A percentile compares a stretch with the other conserved stretches of the same genome.
These are phyloP conservation scores for Aspergillus steynii DNA, from an alignment of 495 filamentous ascomycete genomes.

Conservation along the genomic window DNA sequence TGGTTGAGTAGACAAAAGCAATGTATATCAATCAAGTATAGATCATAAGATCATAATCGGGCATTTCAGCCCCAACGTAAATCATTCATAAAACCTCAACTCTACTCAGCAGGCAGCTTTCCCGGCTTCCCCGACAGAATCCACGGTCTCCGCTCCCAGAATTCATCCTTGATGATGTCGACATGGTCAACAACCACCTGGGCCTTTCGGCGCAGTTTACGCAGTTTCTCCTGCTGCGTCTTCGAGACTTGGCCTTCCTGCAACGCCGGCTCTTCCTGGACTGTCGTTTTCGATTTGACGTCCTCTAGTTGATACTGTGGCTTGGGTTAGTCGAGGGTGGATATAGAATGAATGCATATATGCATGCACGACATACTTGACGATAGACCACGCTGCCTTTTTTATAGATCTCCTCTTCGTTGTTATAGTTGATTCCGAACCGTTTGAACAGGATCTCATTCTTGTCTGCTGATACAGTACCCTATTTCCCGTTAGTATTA, in stretches of 20 bases:
- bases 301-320: conserved; percentile 44
- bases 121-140: conserved; percentile 75
- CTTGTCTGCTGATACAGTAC: conserved; percentile 82
- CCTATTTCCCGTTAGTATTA: conserved; percentile 43
- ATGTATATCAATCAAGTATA: not conserved
- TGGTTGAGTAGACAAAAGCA: not conserved
- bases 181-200: conserved; percentile 77
- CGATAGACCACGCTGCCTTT: conserved; percentile 90
- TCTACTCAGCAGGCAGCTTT: conserved; percentile 56
- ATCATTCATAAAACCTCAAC: conserved; percentile 29
- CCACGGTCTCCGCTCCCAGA: conserved; percentile 88
- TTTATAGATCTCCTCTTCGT: conserved; percentile 86
- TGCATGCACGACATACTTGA: conserved; percentile 53
- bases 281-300: conserved; percentile 20
- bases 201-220: conserved; percentile 73
- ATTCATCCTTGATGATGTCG: conserved; percentile 92
- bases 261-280: conserved; percentile 16
- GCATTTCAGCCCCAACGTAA: not conserved
- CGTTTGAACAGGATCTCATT: conserved; percentile 92
- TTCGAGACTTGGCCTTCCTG: conserved; percentile 55
- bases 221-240: conserved; percentile 74
- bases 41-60: not conserved
- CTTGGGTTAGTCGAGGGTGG: not conserved
- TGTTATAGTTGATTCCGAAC: conserved; percentile 96
- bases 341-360: not conserved